Base-by-base conservation (phyloP, 495 filamentous ascomycete species). In the Aspergillus incahuasiensis region DNA sequence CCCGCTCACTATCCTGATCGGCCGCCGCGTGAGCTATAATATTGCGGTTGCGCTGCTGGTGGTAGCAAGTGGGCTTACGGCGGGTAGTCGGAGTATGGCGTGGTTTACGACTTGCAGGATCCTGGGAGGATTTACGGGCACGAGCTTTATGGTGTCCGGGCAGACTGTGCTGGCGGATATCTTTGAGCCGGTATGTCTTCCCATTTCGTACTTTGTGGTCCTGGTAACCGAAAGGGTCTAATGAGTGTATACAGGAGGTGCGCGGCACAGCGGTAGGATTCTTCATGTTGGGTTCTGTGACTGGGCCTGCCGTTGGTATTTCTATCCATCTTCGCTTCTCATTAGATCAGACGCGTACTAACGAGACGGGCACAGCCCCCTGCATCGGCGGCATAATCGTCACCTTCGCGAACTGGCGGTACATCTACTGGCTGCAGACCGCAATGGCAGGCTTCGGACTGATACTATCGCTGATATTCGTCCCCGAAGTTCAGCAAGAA, bases 371-470 rank as follows among this genome's bases (percentile, higher is more conserved):
- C 13, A 15, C 12, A 79, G 75, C 70, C 13, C 76, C 75, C 49
- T 76, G 73, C 48, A 67, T 77, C 43, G 74, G 73, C 22, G 74
- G 74, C 24, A 71, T 82, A 54, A 82, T 84, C 51, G 81, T 82
- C 62, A 83, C 79, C 16, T 85, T 76, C 55, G 59, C 70, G 13
- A 64, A 68, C 30, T 85, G 82, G 82, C 68, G 82, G 22, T 73
- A 73, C 54, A 82, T 83, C 56, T 83, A 80, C 70, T 83, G 82
- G 81, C 67, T 82, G 22, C 82, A 83, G 59, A 73, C 76, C 5
- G 52, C 52, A 40, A 54, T 54, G 52, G 52, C 73, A 3, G 72
- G 67, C 34, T 60, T 78, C 30, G 73, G 75, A 1, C 62, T 77
- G 2, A 34, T 63, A 7, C 53, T 75, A 0, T 71, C 74, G 1